A percentile compares a stretch with the other conserved stretches of the same genome.
Conservation (phyloP, 371 early-diverging fungal species). For the Mucor irregularis region DNA sequence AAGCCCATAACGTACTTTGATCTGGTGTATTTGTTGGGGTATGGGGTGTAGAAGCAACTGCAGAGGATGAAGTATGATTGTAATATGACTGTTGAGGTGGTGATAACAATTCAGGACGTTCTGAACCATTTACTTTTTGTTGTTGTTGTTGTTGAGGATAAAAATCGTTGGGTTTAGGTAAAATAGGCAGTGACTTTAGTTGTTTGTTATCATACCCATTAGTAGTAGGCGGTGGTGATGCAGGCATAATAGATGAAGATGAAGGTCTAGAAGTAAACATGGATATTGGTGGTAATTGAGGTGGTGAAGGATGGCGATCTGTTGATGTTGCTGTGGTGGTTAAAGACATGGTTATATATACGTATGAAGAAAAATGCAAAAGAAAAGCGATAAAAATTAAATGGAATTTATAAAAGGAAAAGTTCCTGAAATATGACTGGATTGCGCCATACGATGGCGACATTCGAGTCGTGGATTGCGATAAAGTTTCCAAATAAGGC, state of each 20-base stretch:
- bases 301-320: neutral
- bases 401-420: neutral
- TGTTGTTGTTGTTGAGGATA: no score
- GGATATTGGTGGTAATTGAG: conserved; percentile 19
- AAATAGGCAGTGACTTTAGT: conserved; percentile 9
- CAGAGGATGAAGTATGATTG: neutral
- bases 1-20: conserved; percentile 16
- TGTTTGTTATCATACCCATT: conserved; percentile 10
- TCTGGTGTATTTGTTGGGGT: conserved; percentile 7
- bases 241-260: no score
- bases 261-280: conserved; percentile 17
- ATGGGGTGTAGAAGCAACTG: neutral
- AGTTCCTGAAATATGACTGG: neutral
- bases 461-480: conserved; percentile 28
- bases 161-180: conserved; percentile 18
- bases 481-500: conserved; percentile 13
- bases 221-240: neutral
- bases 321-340: neutral
- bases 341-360: neutral
- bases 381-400: conserved; percentile 1
- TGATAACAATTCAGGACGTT: conserved; percentile 3
- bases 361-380: neutral
- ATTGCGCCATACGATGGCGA: conserved; percentile 34
- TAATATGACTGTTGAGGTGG: conserved; percentile 1
- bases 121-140: no score